These are phyloP conservation scores for Eurotiales sp. DNA, from an alignment of 2,329 filamentous ascomycete genomes.

Conservation along the genomic window DNA sequence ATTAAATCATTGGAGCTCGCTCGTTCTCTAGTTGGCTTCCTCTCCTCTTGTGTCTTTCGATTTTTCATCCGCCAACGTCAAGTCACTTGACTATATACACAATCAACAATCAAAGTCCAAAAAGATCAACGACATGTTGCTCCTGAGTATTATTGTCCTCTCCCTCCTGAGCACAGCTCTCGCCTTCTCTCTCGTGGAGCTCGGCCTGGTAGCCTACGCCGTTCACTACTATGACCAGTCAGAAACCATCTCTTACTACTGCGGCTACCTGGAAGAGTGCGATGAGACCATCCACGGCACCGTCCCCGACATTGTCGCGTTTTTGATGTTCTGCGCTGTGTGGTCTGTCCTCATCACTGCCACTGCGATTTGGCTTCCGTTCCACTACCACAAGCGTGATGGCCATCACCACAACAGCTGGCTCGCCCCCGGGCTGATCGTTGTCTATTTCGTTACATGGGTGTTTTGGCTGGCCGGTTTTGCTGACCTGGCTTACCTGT, in stretches of 20 bases:
- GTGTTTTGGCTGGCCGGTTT: constrained; percentile 31
- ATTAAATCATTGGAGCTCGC: no score
- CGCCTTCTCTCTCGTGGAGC: constrained; percentile 25
- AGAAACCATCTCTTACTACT: constrained; percentile 5
- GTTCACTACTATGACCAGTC: constrained; percentile 12
- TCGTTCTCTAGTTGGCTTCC: no score
- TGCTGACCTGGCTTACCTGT: constrained; percentile 22
- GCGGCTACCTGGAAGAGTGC: constrained; percentile 4
- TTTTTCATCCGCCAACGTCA: no score
- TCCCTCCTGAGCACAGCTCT: constrained; percentile 22
- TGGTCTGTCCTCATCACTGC: constrained; percentile 25
- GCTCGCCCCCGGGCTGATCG: constrained; percentile 20
- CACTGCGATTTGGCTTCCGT: constrained; percentile 21
- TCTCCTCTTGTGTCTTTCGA: not conserved
- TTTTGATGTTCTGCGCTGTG: constrained; percentile 23
- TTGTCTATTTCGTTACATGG: constrained; percentile 26
- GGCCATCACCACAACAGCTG: constrained; percentile 19
- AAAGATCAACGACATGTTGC: constrained; percentile 14
- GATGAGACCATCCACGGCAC: constrained; percentile 15
- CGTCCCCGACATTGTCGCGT: constrained; percentile 21
- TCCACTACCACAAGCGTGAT: constrained; percentile 19
- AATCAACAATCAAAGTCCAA: no score
- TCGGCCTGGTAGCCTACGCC: constrained; percentile 25
- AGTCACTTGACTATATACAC: no score
- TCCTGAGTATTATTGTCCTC: constrained; percentile 23